Evolutionary conservation across 129 eudicot genomes (phyloP).

Genomic region (Flaveria sonorensis): DNA sequence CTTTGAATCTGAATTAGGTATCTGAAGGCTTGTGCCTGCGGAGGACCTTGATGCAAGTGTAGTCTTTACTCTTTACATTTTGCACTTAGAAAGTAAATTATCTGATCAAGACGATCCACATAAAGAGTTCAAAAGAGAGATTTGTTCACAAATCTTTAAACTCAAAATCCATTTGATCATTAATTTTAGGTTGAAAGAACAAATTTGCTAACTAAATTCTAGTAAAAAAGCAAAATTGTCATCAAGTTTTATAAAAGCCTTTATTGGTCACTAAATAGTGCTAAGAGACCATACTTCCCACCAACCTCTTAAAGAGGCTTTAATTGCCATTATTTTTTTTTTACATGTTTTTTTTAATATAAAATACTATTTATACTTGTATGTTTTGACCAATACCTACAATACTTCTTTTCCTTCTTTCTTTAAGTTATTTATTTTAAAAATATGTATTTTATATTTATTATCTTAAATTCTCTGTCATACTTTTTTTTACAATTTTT

Average conservation of each 20-base stretch:
- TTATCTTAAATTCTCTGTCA: background rate
- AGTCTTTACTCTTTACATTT: slow-evolving; percentile 5
- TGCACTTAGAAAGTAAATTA: background rate
- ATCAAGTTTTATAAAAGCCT: background rate
- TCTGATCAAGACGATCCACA: background rate
- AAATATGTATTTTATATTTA: background rate
- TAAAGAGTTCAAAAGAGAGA: background rate
- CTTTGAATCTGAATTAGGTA: too few species aligned
- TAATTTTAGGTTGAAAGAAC: background rate
- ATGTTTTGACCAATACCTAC: background rate
- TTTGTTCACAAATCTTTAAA: background rate
- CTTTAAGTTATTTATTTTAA: background rate
- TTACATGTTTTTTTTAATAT: background rate
- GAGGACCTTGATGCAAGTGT: background rate
- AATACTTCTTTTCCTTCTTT: background rate
- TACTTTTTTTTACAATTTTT: background rate
- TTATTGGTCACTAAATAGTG: background rate
- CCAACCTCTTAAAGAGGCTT: background rate
- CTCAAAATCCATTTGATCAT: background rate
- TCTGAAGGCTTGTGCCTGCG: background rate
- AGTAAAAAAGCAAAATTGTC: background rate
- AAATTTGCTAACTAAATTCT: background rate
- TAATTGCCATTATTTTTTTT: background rate
- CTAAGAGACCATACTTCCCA: background rate
- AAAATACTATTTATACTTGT: background rate